Evolutionary conservation across 2,329 filamentous ascomycete species (phyloP), one percentile per base, ranked within the genome.

Genomic region (Sclerotinia minor): DNA sequence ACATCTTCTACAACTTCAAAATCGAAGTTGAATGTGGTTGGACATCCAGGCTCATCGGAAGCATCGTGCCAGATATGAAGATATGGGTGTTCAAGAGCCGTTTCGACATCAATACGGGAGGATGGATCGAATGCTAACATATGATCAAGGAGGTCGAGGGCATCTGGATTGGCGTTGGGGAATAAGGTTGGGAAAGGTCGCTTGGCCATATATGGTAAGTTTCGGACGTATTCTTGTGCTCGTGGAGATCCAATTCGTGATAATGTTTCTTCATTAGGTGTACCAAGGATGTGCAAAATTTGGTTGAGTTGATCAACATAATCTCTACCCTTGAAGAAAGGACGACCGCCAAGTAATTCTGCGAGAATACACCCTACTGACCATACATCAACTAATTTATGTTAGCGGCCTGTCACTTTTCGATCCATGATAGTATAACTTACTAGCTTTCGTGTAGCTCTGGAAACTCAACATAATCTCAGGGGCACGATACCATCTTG

Each of bases 391-490:
- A 99, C 94, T 98, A 60, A n/a, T 66, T 29, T 32, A 35, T 61
- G 67, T 73, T 69, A 74, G 71, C 41, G 55, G 49, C 24, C 26
- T 26, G 2, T 49, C 11, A 44, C 17, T 57, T 24, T n/a, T 53
- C 38, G n/a, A 5, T 41, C 38, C 67, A 52, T 29, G 41, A 47
- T 72, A 29, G 72, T 63, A 41, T 52, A 68, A 94, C 94, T 68
- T 88, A 98, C 95, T 99, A 74, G 95, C 95, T 92, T 99, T 99
- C 76, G 95, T 99, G 81, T 99, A 99, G 83, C 93, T 97, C 81
- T 98, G 94, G 87, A 99, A 99, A 83, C 93, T 97, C 80, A 99
- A 83, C 95, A 99, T 99, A 75, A 99, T 99, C 80, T 99, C 95
- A 6, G 95, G 95, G 4, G 95, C 95, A 81, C 95, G 90, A 80